phyloP scores from a whole-genome alignment of 495 filamentous ascomycete species.

The Wilcoxina mikolae region DNA sequence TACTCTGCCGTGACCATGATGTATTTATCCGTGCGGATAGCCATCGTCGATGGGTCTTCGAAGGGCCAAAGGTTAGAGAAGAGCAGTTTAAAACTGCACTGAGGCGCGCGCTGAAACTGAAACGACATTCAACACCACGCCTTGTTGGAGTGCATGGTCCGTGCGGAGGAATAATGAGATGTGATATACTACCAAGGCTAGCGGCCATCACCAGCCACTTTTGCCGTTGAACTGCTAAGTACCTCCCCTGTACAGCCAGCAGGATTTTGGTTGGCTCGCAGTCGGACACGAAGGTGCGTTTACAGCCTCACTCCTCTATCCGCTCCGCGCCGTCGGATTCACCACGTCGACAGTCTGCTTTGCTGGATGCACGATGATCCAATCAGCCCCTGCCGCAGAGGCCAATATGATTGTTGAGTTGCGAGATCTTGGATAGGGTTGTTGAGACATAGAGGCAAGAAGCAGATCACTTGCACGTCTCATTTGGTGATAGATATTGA shows the following conservation, averaged over 20 bases:
- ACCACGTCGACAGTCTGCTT: constrained; percentile 2
- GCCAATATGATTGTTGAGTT: constrained; percentile 1
- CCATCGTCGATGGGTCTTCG: too few relatives aligned
- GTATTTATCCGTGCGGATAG: too few relatives aligned
- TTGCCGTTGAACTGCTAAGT: not conserved
- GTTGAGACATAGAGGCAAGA: not conserved
- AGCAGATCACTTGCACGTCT: not conserved
- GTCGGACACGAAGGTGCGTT: not conserved
- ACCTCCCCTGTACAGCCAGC: not conserved
- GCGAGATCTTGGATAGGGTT: not conserved
- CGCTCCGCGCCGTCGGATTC: not conserved
- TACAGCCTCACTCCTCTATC: constrained; percentile 5
- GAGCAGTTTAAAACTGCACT: too few relatives aligned
- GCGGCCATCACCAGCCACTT: not conserved
- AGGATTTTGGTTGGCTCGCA: constrained; percentile 6
- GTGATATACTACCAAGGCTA: not conserved
- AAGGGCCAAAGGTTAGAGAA: too few relatives aligned
- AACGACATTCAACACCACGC: too few relatives aligned
- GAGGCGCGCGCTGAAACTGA: too few relatives aligned
- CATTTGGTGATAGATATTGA: not conserved
- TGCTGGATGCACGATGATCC: constrained; percentile 3
- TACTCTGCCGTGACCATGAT: too few relatives aligned
- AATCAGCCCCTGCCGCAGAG: constrained; percentile 3
- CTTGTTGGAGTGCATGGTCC: too few relatives aligned
- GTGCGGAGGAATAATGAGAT: too few relatives aligned